Evolutionary conservation across 257 asterid species (phyloP), one percentile per base, ranked within the genome.

Genomic region (Hygrophila difformis): DNA sequence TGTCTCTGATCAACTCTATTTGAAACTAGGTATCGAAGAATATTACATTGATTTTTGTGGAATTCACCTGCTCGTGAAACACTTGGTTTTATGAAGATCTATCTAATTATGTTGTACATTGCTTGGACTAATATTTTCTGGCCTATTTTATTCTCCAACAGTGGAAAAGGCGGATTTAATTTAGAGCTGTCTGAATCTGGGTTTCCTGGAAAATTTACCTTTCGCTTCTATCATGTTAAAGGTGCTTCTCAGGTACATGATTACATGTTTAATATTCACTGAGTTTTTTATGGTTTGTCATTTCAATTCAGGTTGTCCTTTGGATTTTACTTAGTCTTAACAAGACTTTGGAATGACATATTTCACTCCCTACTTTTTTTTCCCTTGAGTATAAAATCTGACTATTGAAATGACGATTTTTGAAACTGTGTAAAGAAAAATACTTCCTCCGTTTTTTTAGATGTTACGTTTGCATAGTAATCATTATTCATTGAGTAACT

Each of bases 171-270:
- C 49, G 88, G 75, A 55, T 61, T 70, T 28, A 66, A 55, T 59
- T 61, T 74, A 47, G 75, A 67, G 56, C 60, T 56, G 51, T 61
- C 16, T 14, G 84, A 67, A 47, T 59, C 49, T 41, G 72, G 64
- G 45, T 57, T 65, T 45, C 49, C 68, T 48, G 68, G 62, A 62
- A 71, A 67, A 13, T 69, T 48, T 63, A 70, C 65, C 24, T 78
- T 58, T 37, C 60, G 74, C 66, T 84, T 76, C 73, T 81, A 76
- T 57, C 97, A 84, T 63, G 53, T 81, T 36, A 72, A 65, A 67
- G 63, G 70, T 74, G 82, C 82, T 65, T 67, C 86, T 62, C 93
- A 78, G 97, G 95, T 87, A 77, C 15, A 48, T 35, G 29, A 42
- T 57, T 18, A n/a, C n/a, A n/a, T n/a, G 18, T 56, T n/a, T 4